Evolutionary conservation across 2,329 filamentous ascomycete species (phyloP), one percentile per base, ranked within the genome.

Genomic region (Clarireedia homoeocarpa): DNA sequence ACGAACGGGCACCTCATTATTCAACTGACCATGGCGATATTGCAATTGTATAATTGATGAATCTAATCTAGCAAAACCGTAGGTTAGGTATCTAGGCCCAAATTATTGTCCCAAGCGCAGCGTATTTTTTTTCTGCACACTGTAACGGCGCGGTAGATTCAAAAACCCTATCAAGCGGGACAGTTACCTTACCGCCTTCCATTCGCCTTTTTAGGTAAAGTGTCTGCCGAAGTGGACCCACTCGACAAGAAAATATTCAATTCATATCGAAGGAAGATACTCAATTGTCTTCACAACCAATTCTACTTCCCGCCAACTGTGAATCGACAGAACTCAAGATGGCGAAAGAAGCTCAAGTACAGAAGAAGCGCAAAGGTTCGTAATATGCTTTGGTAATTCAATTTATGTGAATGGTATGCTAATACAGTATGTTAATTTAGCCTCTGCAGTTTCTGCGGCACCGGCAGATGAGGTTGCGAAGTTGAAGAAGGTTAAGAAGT

Each of bases 301-400:
- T 42, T n/a, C 39, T 42, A n/a, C 17, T 20, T 10, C 15, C 17
- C 15, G 6, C 14, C 15, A 42, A n/a, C 39, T 10, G 17, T n/a
- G 2, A 6, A 42, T 42, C 14, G 17, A n/a, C 3, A 42, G 15
- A 20, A 42, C 9, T 42, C 5, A 20, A 20, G 9, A 42, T 42
- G 39, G 39, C 39, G 3, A 42, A 42, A 42, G 39, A 42, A n/a
- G 17, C 15, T 4, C 39, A 42, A 42, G 14, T 42, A 14, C 39
- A 42, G 39, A 42, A 42, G 67, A 82, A 82, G 75, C 75, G 77
- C 70, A 80, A 79, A 66, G 74, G 77, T 77, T 69, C 42, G 55
- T 56, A 14, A 27, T 27, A 17, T 34, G 3, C 23, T 40, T 38
- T 6, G 6, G 2, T 44, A 2, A 15, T 45, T 38, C 5, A 23